A percentile compares a stretch with the other conserved stretches of the same genome.
These are phyloP conservation scores for Vitis hybrid DNA, from an alignment of 177 flowering plant species.

Conservation along the genomic window DNA sequence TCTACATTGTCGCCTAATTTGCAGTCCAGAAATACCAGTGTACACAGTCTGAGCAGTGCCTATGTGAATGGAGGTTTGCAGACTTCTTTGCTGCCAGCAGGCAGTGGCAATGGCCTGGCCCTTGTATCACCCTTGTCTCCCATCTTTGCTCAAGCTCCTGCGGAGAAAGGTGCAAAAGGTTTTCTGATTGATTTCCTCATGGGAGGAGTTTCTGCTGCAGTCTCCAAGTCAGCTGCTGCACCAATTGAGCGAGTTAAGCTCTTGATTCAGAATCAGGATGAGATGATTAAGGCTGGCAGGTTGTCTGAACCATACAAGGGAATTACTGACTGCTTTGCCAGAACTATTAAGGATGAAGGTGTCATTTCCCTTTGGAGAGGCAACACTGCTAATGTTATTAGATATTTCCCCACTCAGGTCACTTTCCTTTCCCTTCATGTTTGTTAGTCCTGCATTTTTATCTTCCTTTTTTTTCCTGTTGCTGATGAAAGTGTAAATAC, in stretches of 20 bases:
- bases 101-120: constrained; percentile 29
- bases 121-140: constrained; percentile 32
- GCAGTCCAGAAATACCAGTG: constrained; percentile 25
- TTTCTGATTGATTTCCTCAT: constrained; percentile 71
- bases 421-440: background rate
- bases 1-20: constrained; percentile 42
- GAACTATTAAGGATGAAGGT: constrained; percentile 82
- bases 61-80: constrained; percentile 44
- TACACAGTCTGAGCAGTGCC: constrained; percentile 20
- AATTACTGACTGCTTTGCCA: constrained; percentile 66
- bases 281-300: constrained; percentile 73
- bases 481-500: no score
- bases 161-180: constrained; percentile 42
- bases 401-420: constrained; percentile 94
- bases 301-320: constrained; percentile 79
- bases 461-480: background rate
- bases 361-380: constrained; percentile 79
- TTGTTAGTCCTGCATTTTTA: background rate
- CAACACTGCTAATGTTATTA: constrained; percentile 78
- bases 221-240: constrained; percentile 83
- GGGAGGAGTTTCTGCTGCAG: constrained; percentile 93
- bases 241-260: constrained; percentile 89
- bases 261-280: constrained; percentile 81
- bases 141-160: constrained; percentile 51
- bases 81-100: constrained; percentile 22